phyloP scores from a whole-genome alignment of 495 filamentous ascomycete species.

The Daldinia bambusicola region DNA sequence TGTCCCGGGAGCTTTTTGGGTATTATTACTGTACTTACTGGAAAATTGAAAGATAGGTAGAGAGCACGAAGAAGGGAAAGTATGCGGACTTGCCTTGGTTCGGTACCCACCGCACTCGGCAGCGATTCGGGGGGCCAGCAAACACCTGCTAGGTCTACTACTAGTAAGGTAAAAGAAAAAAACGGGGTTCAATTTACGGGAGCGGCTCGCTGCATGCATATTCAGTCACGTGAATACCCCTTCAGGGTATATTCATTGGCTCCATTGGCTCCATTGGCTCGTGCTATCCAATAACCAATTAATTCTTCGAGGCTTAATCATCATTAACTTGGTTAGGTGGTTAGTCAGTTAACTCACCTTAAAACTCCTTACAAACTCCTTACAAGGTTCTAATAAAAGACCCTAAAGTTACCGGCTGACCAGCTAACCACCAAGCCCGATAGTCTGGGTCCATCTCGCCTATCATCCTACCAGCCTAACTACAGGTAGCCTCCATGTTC shows the following conservation, averaged over 20 bases:
- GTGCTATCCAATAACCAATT: slow-evolving; percentile 22
- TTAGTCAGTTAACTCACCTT: no score
- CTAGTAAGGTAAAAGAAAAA: slow-evolving; percentile 36
- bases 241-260: slow-evolving; percentile 37
- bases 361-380: slow-evolving; percentile 1
- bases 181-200: slow-evolving; percentile 46
- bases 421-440: slow-evolving; percentile 33
- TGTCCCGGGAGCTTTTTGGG: not conserved
- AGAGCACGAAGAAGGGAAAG: not conserved
- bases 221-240: slow-evolving; percentile 46
- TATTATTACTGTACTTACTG: not conserved
- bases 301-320: slow-evolving; percentile 6
- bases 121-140: slow-evolving; percentile 33
- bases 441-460: slow-evolving; percentile 39
- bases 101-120: slow-evolving; percentile 22
- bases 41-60: not conserved
- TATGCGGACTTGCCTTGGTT: not conserved
- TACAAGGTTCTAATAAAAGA: not conserved
- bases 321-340: not conserved
- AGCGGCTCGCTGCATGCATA: slow-evolving; percentile 53
- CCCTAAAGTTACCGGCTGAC: slow-evolving; percentile 10
- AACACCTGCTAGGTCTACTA: slow-evolving; percentile 34
- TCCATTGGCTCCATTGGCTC: slow-evolving; percentile 41
- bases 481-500: slow-evolving; percentile 3
- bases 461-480: slow-evolving; percentile 13